Conservation (phyloP, 2,329 filamentous ascomycete genomes). For the Penicillium sumatraense region DNA sequence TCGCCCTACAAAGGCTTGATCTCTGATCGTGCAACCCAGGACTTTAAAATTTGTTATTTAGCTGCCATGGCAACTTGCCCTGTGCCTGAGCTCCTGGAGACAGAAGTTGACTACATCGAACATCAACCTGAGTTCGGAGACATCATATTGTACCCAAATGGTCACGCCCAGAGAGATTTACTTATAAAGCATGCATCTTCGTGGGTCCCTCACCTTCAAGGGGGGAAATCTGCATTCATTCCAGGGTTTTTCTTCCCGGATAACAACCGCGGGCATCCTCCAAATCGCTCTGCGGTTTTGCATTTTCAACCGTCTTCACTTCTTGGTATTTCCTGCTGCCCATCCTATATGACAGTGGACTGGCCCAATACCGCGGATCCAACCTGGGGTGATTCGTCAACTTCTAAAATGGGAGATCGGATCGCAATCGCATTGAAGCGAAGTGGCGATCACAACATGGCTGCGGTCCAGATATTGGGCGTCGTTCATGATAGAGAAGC, state of each 20-base stretch:
- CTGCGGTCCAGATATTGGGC: neutral
- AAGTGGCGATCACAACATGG: neutral
- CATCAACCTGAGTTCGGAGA: neutral
- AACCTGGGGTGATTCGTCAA: neutral
- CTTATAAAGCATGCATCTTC: neutral
- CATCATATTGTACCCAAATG: neutral
- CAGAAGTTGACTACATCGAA: neutral
- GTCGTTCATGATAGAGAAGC: neutral
- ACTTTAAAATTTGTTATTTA: neutral
- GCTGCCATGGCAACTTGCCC: neutral
- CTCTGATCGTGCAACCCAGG: neutral
- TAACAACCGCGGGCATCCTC: neutral
- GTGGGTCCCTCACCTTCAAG: neutral
- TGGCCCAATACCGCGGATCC: neutral
- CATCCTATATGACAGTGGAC: neutral
- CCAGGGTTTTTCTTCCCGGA: neutral
- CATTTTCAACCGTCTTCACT: neutral
- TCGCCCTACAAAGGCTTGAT: constrained; percentile 1
- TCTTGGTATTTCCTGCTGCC: neutral
- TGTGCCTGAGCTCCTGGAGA: neutral
- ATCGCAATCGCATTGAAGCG: neutral
- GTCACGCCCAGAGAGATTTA: neutral
- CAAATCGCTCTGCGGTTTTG: neutral
- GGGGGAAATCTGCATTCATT: neutral
- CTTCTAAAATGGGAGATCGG: neutral